These are phyloP conservation scores for Coemansia sp. DNA, from an alignment of 192 early-diverging fungal genomes.

Conservation along the genomic window DNA sequence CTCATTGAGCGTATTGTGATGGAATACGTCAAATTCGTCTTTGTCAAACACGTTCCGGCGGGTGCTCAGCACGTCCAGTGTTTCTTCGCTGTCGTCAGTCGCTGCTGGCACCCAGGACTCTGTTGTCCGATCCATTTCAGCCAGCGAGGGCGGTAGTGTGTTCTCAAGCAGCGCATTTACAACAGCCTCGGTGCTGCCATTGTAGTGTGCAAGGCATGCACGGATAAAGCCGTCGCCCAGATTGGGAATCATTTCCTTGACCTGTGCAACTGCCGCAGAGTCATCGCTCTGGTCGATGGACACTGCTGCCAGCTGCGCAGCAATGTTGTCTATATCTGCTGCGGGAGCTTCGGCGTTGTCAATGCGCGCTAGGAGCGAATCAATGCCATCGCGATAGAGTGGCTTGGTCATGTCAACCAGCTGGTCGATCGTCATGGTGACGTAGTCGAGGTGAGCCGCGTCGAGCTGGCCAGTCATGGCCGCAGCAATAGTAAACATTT, in stretches of 20 bases:
- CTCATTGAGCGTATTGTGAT: slow-evolving; percentile 60
- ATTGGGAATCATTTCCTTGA: slow-evolving; percentile 86
- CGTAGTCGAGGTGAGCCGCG: slow-evolving; percentile 64
- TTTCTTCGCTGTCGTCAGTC: not conserved
- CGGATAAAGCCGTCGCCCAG: slow-evolving; percentile 90
- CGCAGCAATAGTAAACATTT: slow-evolving; percentile 50
- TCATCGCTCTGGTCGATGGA: not conserved
- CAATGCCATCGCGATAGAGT: slow-evolving; percentile 29
- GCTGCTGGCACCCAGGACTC: slow-evolving; percentile 16
- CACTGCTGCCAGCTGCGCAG: slow-evolving; percentile 11
- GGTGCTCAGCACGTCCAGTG: slow-evolving; percentile 42
- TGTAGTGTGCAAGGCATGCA: slow-evolving; percentile 71
- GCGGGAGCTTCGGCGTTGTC: slow-evolving; percentile 2
- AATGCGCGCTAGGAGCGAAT: slow-evolving; percentile 7
- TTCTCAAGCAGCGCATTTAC: slow-evolving; percentile 81
- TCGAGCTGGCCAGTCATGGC: slow-evolving; percentile 29
- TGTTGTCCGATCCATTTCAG: slow-evolving; percentile 63
- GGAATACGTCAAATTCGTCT: slow-evolving; percentile 92
- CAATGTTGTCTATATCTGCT: slow-evolving; percentile 2
- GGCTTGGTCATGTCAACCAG: slow-evolving; percentile 59
- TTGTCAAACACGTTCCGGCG: slow-evolving; percentile 88
- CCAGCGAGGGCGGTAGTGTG: slow-evolving; percentile 66
- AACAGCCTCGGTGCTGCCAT: slow-evolving; percentile 67
- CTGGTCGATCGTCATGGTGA: slow-evolving; percentile 69
- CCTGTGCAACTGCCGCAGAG: slow-evolving; percentile 65